A percentile compares a stretch with the other conserved stretches of the same genome.
phyloP scores from a whole-genome alignment of 345 rosid genomes.

The Populus tremula region DNA sequence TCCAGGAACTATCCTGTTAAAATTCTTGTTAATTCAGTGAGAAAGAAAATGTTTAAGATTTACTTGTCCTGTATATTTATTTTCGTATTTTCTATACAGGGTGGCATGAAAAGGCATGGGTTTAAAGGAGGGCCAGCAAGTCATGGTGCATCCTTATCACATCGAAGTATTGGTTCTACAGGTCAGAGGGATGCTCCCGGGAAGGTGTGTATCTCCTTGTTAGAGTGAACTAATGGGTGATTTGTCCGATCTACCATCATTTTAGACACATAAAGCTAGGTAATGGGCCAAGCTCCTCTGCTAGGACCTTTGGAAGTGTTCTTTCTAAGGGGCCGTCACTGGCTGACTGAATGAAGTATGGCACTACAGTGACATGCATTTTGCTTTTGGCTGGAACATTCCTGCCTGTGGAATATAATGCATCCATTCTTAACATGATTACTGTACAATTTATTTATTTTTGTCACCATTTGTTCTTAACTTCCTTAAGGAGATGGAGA shows the following conservation, averaged over 20 bases:
- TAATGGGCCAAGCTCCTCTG: background rate
- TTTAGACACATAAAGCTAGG: background rate
- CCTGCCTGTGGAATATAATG: background rate
- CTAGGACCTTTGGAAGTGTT: background rate
- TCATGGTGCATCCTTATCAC: constrained; percentile 80
- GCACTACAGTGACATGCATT: background rate
- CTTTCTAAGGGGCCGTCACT: no score
- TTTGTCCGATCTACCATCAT: background rate
- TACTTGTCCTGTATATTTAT: constrained; percentile 1
- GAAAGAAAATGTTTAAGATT: background rate
- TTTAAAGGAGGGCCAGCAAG: constrained; percentile 65
- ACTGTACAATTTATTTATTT: background rate
- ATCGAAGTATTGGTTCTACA: constrained; percentile 80
- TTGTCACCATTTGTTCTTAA: background rate
- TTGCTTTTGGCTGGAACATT: background rate
- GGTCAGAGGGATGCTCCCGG: constrained; percentile 97
- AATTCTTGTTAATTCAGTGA: background rate
- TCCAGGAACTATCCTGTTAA: constrained; percentile 4
- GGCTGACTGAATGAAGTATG: no score
- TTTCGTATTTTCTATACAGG: constrained; percentile 41
- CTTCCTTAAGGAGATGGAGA: background rate
- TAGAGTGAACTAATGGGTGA: background rate
- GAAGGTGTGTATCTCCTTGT: constrained; percentile 50
- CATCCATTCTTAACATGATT: background rate
- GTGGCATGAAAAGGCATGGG: constrained; percentile 73